phyloP scores from a whole-genome alignment of 768 basidiomycete genomes.

The Lyophyllum shimeji region DNA sequence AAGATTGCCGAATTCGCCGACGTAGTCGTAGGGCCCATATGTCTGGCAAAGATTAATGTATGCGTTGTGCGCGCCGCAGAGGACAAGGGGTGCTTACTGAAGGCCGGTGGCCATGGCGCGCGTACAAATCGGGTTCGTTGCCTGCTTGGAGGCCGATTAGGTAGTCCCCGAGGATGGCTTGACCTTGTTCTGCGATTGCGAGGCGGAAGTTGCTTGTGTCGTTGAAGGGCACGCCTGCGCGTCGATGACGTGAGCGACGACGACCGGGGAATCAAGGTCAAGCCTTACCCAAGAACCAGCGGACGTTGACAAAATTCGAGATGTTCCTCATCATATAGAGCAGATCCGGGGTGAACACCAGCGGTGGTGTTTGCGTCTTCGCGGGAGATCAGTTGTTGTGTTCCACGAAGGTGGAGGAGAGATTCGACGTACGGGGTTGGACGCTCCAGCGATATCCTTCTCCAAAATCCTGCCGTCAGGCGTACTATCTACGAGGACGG shows the following conservation, averaged over 20 bases:
- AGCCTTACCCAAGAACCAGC: conserved; percentile 61
- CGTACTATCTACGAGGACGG: conserved; percentile 47
- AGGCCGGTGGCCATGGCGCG: conserved; percentile 38
- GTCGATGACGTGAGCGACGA: neutral
- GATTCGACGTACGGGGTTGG: conserved; percentile 16
- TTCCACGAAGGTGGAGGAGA: neutral
- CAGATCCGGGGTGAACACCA: conserved; percentile 64
- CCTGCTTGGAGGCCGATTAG: conserved; percentile 71
- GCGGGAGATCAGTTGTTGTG: neutral
- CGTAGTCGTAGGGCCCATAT: conserved; percentile 49
- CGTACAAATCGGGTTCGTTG: conserved; percentile 65
- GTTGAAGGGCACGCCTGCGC: conserved; percentile 57
- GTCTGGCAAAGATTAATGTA: neutral
- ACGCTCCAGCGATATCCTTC: conserved; percentile 19
- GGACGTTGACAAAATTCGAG: conserved; percentile 56
- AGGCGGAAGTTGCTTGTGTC: conserved; percentile 48
- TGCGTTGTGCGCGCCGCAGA: too few relatives aligned
- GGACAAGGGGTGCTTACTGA: conserved; percentile 17
- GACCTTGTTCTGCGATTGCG: conserved; percentile 56
- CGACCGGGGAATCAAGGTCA: neutral
- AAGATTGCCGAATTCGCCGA: conserved; percentile 51
- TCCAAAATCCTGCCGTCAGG: conserved; percentile 35
- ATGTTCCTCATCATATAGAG: conserved; percentile 69
- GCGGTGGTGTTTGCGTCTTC: conserved; percentile 68
- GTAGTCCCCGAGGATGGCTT: conserved; percentile 63